phyloP scores from a whole-genome alignment of 2,329 filamentous ascomycete genomes.

The Aspergillus phoenicis region DNA sequence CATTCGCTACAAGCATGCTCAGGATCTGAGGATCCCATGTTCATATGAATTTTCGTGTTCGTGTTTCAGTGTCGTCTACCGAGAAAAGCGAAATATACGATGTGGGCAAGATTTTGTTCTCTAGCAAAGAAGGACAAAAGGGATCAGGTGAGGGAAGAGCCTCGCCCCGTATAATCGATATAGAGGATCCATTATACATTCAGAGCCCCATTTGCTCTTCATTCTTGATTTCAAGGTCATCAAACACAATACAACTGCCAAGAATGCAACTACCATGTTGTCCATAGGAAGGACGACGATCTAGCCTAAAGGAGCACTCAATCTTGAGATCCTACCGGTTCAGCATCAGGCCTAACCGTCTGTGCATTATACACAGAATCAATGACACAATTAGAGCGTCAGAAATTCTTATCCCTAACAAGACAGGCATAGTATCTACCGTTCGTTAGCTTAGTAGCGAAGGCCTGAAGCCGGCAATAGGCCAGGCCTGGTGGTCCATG shows the following conservation, averaged over 20 bases:
- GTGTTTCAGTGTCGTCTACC: neutral
- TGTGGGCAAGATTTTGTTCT: neutral
- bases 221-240: too few species aligned
- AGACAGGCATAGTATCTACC: neutral
- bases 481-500: neutral
- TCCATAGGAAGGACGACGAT: neutral
- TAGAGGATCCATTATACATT: neutral
- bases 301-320: neutral
- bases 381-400: neutral
- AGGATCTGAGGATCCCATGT: neutral
- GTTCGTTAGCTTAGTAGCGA: neutral
- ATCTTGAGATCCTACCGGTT: neutral
- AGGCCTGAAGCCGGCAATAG: neutral
- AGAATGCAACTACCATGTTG: neutral
- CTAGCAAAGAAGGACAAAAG: neutral
- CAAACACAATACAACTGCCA: too few species aligned
- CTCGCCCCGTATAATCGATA: neutral
- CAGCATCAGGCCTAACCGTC: neutral
- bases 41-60: neutral
- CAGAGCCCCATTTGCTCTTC: neutral
- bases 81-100: neutral
- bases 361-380: neutral
- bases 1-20: neutral
- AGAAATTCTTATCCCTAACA: neutral
- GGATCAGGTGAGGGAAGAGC: neutral